A percentile compares a stretch with the other conserved stretches of the same genome.
These are phyloP conservation scores for Pyrenula massariospora DNA, from an alignment of 495 filamentous ascomycete species.

Conservation along the genomic window DNA sequence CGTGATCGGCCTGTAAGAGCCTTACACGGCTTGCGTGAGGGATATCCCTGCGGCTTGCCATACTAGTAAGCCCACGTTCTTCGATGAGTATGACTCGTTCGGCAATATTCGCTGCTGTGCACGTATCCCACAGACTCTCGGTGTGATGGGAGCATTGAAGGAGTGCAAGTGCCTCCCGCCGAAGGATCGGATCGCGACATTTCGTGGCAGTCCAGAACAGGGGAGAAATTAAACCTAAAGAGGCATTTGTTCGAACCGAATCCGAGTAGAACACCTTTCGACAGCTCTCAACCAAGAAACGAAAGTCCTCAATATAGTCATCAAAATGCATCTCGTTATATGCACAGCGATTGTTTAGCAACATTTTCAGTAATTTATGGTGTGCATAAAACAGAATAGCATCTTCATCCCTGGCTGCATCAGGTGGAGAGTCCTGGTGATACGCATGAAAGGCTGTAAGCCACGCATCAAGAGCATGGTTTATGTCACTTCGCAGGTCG, in stretches of 20 bases:
- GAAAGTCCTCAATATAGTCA: background rate
- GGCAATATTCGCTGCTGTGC: background rate
- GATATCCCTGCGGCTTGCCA: background rate
- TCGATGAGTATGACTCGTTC: constrained; percentile 4
- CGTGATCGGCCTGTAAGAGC: background rate
- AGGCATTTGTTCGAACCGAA: background rate
- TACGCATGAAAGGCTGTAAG: background rate
- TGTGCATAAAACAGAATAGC: background rate
- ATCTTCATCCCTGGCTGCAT: background rate
- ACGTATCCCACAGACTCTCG: constrained; percentile 6
- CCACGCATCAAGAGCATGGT: background rate
- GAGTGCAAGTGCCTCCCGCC: constrained; percentile 1
- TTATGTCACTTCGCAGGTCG: background rate
- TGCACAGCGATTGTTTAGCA: background rate
- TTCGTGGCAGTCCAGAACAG: constrained; percentile 1
- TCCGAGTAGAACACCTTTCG: background rate
- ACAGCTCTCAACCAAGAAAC: background rate
- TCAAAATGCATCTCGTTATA: background rate
- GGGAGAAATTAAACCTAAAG: constrained; percentile 1
- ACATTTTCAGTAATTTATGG: background rate
- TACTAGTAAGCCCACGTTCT: background rate
- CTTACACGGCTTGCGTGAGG: background rate
- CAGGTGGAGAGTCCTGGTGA: background rate
- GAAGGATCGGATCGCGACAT: constrained; percentile 4
- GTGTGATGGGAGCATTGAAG: constrained; percentile 1